phyloP scores from a whole-genome alignment of 495 filamentous ascomycete species.

The Lepraria neglecta region DNA sequence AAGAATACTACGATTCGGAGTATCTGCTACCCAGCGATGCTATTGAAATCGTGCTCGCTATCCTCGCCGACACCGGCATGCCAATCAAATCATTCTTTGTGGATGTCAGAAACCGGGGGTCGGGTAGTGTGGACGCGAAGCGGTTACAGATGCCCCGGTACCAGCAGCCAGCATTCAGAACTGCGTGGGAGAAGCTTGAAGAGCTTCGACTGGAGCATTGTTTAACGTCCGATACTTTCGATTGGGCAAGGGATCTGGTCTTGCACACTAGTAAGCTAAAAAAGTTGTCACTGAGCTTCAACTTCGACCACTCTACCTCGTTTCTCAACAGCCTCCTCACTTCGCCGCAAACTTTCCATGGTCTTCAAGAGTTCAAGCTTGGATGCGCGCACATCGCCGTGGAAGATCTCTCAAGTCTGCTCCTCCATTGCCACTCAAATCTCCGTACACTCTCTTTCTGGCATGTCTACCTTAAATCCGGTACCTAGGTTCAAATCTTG shows the following conservation, averaged over 20 bases:
- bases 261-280: background rate
- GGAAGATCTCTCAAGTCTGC: background rate
- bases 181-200: background rate
- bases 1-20: background rate
- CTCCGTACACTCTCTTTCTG: conserved; percentile 5
- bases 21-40: background rate
- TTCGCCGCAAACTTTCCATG: background rate
- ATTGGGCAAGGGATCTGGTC: background rate
- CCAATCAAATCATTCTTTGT: background rate
- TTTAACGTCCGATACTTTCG: background rate
- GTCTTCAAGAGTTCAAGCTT: conserved; percentile 1
- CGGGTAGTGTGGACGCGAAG: background rate
- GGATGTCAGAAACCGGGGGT: background rate
- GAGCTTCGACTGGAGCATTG: background rate
- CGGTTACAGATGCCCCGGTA: background rate
- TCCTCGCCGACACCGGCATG: background rate
- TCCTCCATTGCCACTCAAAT: background rate
- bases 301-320: background rate
- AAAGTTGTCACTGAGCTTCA: background rate
- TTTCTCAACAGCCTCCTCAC: background rate
- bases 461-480: background rate
- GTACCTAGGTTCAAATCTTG: background rate
- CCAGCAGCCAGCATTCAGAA: background rate
- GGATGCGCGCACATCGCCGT: background rate
- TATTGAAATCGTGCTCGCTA: background rate